Evolutionary conservation across 148 eudicot genomes (phyloP).

Genomic region (Mesembryanthemum crystallinum): DNA sequence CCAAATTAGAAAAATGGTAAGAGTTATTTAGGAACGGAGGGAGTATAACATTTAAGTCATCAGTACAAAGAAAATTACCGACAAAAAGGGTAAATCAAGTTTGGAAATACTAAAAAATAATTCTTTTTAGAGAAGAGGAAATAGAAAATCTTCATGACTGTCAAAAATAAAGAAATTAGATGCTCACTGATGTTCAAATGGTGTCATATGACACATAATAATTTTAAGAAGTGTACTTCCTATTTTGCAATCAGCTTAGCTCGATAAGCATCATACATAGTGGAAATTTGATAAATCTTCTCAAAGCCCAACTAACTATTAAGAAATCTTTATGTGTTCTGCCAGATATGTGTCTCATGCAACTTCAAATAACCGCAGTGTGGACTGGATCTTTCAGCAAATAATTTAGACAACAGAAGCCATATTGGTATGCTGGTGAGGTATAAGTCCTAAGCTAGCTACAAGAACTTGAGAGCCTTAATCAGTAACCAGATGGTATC

Average conservation of each 20-base stretch:
- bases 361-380: background rate
- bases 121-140: too few relatives aligned
- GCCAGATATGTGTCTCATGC: background rate
- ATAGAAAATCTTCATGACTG: background rate
- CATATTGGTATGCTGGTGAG: background rate
- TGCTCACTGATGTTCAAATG: too few relatives aligned
- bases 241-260: background rate
- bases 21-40: too few relatives aligned
- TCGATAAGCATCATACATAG: background rate
- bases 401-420: background rate
- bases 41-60: background rate
- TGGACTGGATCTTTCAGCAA: background rate
- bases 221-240: too few relatives aligned
- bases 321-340: background rate
- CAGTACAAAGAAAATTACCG: background rate
- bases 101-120: background rate
- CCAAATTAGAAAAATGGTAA: too few relatives aligned
- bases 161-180: too few relatives aligned
- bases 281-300: background rate
- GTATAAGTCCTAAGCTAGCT: background rate
- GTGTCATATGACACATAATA: too few relatives aligned
- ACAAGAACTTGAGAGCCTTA: background rate
- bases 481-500: background rate
- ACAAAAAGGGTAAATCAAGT: background rate
- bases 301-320: background rate